Conservation (phyloP, 2,329 filamentous ascomycete genomes). For the Sporothrix luriei region DNA sequence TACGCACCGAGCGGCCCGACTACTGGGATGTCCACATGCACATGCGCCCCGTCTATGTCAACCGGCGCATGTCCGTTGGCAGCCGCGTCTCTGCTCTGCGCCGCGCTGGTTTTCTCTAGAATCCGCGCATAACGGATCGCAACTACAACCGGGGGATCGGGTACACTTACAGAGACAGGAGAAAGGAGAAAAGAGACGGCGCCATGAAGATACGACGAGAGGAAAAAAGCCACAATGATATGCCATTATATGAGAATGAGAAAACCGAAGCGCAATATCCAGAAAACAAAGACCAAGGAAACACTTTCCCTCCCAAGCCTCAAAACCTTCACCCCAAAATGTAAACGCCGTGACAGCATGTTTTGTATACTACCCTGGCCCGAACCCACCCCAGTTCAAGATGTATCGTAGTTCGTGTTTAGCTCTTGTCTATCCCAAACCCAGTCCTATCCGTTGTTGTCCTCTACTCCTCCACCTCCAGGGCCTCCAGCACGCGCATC, state of each 20-base stretch:
- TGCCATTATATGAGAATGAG: slow-evolving; percentile 24
- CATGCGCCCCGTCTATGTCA: slow-evolving; percentile 20
- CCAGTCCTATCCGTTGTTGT: not conserved
- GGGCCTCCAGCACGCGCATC: slow-evolving; percentile 73
- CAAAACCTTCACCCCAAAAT: not conserved
- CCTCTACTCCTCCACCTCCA: slow-evolving; percentile 55
- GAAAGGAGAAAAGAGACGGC: not conserved
- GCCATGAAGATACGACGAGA: not conserved
- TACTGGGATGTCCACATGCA: slow-evolving; percentile 20
- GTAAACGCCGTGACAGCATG: slow-evolving; percentile 6
- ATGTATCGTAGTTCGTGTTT: not conserved
- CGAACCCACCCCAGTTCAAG: not conserved
- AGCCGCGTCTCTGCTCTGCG: slow-evolving; percentile 5
- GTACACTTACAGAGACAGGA: too few relatives aligned
- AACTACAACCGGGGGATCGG: too few relatives aligned
- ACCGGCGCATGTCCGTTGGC: slow-evolving; percentile 21
- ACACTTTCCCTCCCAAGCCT: not conserved
- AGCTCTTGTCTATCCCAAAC: not conserved
- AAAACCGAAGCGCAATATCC: slow-evolving; percentile 9
- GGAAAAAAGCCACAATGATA: slow-evolving; percentile 1
- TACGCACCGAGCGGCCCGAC: slow-evolving; percentile 23
- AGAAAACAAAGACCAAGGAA: not conserved
- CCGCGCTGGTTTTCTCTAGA: not conserved
- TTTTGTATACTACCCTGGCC: not conserved
- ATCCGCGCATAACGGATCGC: not conserved